Evolutionary conservation across 805 yeast genomes (phyloP), one percentile per base, ranked within the genome.

Genomic region (Yueomyces sp.): DNA sequence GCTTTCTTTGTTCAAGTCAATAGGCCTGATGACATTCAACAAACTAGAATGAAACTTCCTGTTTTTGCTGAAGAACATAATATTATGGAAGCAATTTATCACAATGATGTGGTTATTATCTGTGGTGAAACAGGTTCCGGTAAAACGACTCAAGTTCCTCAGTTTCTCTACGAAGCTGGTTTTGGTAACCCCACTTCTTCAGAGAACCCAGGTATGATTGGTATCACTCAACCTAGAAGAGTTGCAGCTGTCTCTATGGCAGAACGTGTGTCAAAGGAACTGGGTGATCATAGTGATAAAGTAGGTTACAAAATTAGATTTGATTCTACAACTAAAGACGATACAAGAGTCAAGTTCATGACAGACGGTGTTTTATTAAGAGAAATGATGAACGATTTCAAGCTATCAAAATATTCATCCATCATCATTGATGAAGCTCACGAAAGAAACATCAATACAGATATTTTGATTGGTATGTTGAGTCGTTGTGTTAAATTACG

Each of bases 81-180:
- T 44, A 84, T 92, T 41, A 86, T 92, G 96, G 99, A 92, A 59
- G 95, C 96, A 1, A 75, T 92, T 42, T 85, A 84, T 57, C 94
- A 90, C 55, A 84, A 90, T 56, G 96, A 88, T 54, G 82, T 90
- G 47, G 78, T 88, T 0, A 81, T 92, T 11, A 72, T 92, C 28
- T 90, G 96, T 66, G 98, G 98, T 70, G 97, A 88, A 54, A 92
- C 98, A 1, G 98, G 98, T 53, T 87, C 96, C 2, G 98, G 98
- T 64, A 92, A 92, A 61, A 92, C 98, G 1, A 92, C 99, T 0
- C 99, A 92, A 64, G 88, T 92, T 4, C 98, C 99, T 0, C 99
- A 92, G 59, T 92, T 92, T 55, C 64, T 92, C 39, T 86, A 79
- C 56, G 99, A 92, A 63, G 77, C 95, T 0, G 97, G 97, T 1